Percentiles rank a stretch among this genome's conserved stretches.
phyloP scores from a whole-genome alignment of 2,329 filamentous ascomycete species.

The Scorias spongiosa region DNA sequence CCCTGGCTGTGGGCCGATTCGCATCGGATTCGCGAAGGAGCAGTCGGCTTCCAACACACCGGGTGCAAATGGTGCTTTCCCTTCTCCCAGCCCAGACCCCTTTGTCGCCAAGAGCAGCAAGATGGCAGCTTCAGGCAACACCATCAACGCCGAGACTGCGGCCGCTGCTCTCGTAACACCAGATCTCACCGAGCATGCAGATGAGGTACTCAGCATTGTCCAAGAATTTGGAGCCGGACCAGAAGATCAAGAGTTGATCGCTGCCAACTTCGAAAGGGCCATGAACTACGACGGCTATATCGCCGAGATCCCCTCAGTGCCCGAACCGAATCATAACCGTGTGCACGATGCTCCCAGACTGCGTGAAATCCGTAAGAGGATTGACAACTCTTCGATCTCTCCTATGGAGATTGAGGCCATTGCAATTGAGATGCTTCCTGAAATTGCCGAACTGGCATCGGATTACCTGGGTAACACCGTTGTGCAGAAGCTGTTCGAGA shows the following conservation, averaged over 20 bases:
- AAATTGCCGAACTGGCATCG: slow-evolving; percentile 85
- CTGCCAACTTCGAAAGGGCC: slow-evolving; percentile 56
- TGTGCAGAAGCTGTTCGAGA: slow-evolving; percentile 97
- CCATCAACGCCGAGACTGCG: slow-evolving; percentile 30
- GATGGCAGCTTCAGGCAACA: slow-evolving; percentile 24
- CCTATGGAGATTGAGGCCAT: slow-evolving; percentile 82
- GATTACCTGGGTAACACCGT: slow-evolving; percentile 98
- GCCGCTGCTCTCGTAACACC: slow-evolving; percentile 50
- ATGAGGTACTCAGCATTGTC: slow-evolving; percentile 74
- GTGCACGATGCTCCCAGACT: slow-evolving; percentile 89
- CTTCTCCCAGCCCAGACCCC: slow-evolving; percentile 81
- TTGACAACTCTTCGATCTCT: slow-evolving; percentile 84
- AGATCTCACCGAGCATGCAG: slow-evolving; percentile 60
- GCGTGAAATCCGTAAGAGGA: slow-evolving; percentile 89
- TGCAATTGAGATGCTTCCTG: slow-evolving; percentile 84
- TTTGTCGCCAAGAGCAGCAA: slow-evolving; percentile 36
- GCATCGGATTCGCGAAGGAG: slow-evolving; percentile 95
- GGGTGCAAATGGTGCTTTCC: slow-evolving; percentile 72
- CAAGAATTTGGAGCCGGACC: slow-evolving; percentile 73
- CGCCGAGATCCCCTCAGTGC: slow-evolving; percentile 75
- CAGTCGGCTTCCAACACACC: slow-evolving; percentile 79
- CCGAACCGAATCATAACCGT: slow-evolving; percentile 75
- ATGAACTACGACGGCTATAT: slow-evolving; percentile 58
- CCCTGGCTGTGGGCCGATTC: slow-evolving; percentile 82
- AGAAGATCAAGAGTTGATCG: slow-evolving; percentile 61